Percentiles rank a stretch among this genome's conserved stretches.
Evolutionary conservation across 768 basidiomycete species (phyloP).

Genomic region (Mycena rosella): DNA sequence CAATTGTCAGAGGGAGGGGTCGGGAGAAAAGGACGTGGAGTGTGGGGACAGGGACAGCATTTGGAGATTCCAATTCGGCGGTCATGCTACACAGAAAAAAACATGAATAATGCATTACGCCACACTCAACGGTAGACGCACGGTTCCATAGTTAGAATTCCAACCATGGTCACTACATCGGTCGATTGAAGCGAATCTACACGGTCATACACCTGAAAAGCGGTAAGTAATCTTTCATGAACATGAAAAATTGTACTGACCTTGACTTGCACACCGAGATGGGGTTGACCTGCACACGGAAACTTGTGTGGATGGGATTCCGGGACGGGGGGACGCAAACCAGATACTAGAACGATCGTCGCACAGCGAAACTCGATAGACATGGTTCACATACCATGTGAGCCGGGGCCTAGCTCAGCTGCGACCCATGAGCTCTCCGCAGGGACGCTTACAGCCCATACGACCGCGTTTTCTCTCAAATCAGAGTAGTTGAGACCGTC

Average conservation of each 20-base stretch:
- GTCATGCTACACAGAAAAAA: conserved; percentile 48
- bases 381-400: conserved; percentile 28
- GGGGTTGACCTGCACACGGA: conserved; percentile 64
- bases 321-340: conserved; percentile 8
- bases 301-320: conserved; percentile 64
- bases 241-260: conserved; percentile 47
- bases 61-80: conserved; percentile 53
- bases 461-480: conserved; percentile 70
- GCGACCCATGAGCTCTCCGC: conserved; percentile 73
- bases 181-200: conserved; percentile 67
- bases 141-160: conserved; percentile 77
- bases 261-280: conserved; percentile 83
- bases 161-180: conserved; percentile 77
- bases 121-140: conserved; percentile 42
- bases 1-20: conserved; percentile 54
- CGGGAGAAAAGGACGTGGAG: conserved; percentile 75
- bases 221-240: conserved; percentile 4
- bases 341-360: conserved; percentile 7
- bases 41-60: conserved; percentile 64
- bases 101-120: conserved; percentile 35
- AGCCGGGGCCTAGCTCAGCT: conserved; percentile 43
- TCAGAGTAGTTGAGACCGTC: conserved; percentile 45
- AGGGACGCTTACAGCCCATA: conserved; percentile 85
- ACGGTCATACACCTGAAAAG: conserved; percentile 68
- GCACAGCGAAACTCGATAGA: conserved; percentile 6